These are phyloP conservation scores for Daucus carota DNA, from an alignment of 129 eudicot genomes.

Conservation along the genomic window DH1_v3.0 NC_030383.2:52491501-52492000, in stretches of 20 bases:
- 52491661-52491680: constrained; percentile 76
- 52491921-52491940: not conserved
- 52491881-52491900: not conserved
- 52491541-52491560: not conserved
- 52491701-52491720: not conserved
- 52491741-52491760: too few relatives aligned
- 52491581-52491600: constrained; percentile 80
- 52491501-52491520: not conserved
- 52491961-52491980: not conserved
- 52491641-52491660: constrained; percentile 96
- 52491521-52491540: not conserved
- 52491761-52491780: too few relatives aligned
- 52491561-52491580: constrained; percentile 20
- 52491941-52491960: not conserved
- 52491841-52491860: not conserved
- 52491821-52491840: not conserved
- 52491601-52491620: constrained; percentile 85
- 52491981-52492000: not conserved
- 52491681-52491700: constrained; percentile 65
- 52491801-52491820: not conserved
- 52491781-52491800: not conserved
- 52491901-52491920: not conserved
- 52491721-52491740: not conserved
- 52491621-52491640: constrained; percentile 84
- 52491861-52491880: not conserved